These are phyloP conservation scores for Aciculosporium take DNA, from an alignment of 2,329 filamentous ascomycete species.

Conservation along the genomic window DNA sequence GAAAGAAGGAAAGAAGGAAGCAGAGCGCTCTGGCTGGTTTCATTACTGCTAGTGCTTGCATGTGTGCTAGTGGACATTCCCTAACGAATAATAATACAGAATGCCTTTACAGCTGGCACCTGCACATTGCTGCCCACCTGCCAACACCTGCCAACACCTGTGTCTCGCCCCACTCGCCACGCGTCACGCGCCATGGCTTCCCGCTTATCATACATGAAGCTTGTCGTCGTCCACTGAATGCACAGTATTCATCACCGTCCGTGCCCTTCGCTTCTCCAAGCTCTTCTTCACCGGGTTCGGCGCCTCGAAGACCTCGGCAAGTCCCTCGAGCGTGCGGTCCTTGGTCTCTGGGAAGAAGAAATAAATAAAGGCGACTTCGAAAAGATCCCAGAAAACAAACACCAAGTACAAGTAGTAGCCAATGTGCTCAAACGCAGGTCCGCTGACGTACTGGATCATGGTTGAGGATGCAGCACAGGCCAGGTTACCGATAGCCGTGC, in stretches of 20 bases:
- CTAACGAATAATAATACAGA: no score
- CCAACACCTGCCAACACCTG: no score
- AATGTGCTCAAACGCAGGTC: constrained; percentile 28
- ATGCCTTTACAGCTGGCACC: no score
- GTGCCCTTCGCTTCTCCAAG: constrained; percentile 25
- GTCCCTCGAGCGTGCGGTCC: constrained; percentile 37
- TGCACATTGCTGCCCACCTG: no score
- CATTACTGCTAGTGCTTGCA: no score
- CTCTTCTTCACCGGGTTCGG: constrained; percentile 31
- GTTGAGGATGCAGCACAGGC: constrained; percentile 23
- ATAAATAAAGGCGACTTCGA: constrained; percentile 30
- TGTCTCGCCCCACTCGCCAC: no score
- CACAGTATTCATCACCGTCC: constrained; percentile 29
- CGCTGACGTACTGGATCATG: constrained; percentile 29
- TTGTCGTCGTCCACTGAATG: constrained; percentile 16
- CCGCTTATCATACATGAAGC: no score
- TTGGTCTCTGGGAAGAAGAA: constrained; percentile 36
- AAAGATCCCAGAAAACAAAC: constrained; percentile 30
- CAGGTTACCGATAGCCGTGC: constrained; percentile 28
- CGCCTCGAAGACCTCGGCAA: constrained; percentile 34
- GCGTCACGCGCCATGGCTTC: no score
- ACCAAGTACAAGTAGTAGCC: constrained; percentile 31
- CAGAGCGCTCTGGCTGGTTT: no score
- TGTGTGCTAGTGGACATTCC: no score
- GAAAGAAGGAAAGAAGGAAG: no score